phyloP scores from a whole-genome alignment of 164 flowering plant species.

The Aristolochia californica region DNA sequence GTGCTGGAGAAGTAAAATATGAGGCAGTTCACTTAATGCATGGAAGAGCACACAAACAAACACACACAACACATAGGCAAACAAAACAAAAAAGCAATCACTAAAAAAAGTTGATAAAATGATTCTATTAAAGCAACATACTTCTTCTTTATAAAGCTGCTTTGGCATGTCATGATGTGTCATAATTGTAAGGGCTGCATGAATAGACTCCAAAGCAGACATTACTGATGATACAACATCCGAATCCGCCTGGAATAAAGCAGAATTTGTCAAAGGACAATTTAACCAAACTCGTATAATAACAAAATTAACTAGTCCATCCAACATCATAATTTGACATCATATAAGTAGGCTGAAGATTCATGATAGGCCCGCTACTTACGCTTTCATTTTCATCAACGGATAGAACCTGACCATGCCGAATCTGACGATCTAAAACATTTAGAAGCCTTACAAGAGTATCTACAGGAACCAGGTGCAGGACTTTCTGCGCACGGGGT shows the following conservation, averaged over 20 bases:
- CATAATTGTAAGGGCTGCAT: slow-evolving; percentile 82
- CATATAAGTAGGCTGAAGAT: too few species aligned
- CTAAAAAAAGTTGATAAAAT: neutral
- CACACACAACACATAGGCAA: neutral
- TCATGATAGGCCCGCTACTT: slow-evolving; percentile 19
- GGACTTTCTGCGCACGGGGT: slow-evolving; percentile 48
- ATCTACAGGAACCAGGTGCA: slow-evolving; percentile 78
- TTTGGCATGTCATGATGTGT: slow-evolving; percentile 75
- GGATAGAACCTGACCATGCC: slow-evolving; percentile 74
- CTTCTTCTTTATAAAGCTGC: slow-evolving; percentile 94
- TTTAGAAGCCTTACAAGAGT: slow-evolving; percentile 52
- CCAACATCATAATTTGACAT: too few species aligned
- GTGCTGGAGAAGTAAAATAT: neutral
- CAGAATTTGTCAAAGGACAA: neutral
- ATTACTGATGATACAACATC: slow-evolving; percentile 46
- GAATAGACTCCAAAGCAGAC: slow-evolving; percentile 80
- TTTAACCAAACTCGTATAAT: neutral
- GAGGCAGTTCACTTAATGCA: too few species aligned
- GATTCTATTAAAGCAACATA: slow-evolving; percentile 11
- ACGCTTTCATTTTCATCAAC: slow-evolving; percentile 69
- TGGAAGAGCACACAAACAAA: too few species aligned
- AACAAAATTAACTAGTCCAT: too few species aligned
- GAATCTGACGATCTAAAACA: slow-evolving; percentile 85
- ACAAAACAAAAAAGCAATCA: neutral
- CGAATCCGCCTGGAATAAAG: slow-evolving; percentile 56